Evolutionary conservation across 768 basidiomycete genomes (phyloP).

Genomic region (Russula griseocarnosa): DNA sequence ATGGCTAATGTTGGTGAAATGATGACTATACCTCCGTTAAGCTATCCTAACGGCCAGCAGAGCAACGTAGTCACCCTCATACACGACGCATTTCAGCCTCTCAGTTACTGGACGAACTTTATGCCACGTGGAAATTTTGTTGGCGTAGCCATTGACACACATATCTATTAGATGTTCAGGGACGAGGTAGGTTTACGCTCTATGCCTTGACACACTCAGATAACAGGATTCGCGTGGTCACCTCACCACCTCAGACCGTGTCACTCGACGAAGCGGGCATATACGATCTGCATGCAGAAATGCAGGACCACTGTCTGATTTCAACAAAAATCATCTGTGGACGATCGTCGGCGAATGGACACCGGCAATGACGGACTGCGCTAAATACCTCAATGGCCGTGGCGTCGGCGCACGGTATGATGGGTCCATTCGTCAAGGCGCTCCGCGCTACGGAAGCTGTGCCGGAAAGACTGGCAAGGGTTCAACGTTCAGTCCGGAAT

Average conservation of each 20-base stretch:
- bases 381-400: constrained; percentile 80
- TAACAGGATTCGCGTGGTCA: not conserved
- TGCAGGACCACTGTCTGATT: constrained; percentile 44
- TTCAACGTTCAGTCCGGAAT: constrained; percentile 65
- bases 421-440: constrained; percentile 56
- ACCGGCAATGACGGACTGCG: constrained; percentile 71
- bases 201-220: not conserved
- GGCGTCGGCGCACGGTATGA: constrained; percentile 61
- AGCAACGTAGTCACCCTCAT: constrained; percentile 62
- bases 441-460: constrained; percentile 70
- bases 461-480: constrained; percentile 67
- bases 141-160: constrained; percentile 76
- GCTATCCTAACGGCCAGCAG: constrained; percentile 41
- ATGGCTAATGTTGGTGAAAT: not conserved
- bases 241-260: constrained; percentile 38
- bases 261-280: constrained; percentile 50
- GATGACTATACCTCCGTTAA: constrained; percentile 39
- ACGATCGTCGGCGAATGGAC: constrained; percentile 87
- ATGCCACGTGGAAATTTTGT: constrained; percentile 48
- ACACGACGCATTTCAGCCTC: constrained; percentile 75
- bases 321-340: constrained; percentile 56
- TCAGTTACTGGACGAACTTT: constrained; percentile 66
- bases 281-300: constrained; percentile 55
- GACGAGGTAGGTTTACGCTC: constrained; percentile 38
- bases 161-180: constrained; percentile 75